Conservation (phyloP, 805 yeast species). For the Hermanozyma aechmeae region DNA sequence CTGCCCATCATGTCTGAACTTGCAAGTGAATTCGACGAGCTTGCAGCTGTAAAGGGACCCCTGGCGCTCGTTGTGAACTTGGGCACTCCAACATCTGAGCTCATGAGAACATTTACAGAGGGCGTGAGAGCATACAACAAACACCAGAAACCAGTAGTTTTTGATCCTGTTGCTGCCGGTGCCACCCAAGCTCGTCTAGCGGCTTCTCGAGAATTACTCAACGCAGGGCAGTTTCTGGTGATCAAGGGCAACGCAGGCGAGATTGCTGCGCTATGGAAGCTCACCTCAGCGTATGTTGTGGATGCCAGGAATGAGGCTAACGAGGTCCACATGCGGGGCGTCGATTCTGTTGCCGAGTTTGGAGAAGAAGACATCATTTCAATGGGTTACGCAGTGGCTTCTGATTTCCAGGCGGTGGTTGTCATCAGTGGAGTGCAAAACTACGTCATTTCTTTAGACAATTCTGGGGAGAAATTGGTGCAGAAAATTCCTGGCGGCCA, state of each 20-base stretch:
- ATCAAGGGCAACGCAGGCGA: slow-evolving; percentile 88
- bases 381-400: slow-evolving; percentile 42
- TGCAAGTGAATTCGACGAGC: slow-evolving; percentile 54
- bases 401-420: slow-evolving; percentile 45
- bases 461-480: slow-evolving; percentile 11
- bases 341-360: slow-evolving; percentile 38
- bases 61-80: slow-evolving; percentile 59
- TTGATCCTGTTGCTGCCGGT: slow-evolving; percentile 93
- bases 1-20: slow-evolving; percentile 87
- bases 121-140: slow-evolving; percentile 56
- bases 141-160: slow-evolving; percentile 52
- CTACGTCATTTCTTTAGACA: slow-evolving; percentile 10
- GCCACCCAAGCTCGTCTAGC: slow-evolving; percentile 55
- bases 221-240: slow-evolving; percentile 50
- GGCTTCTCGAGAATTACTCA: slow-evolving; percentile 40
- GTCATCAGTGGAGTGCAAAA: slow-evolving; percentile 57
- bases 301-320: slow-evolving; percentile 1
- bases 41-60: slow-evolving; percentile 43
- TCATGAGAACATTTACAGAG: slow-evolving; percentile 30
- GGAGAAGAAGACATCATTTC: slow-evolving; percentile 15
- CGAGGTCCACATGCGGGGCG: slow-evolving; percentile 53
- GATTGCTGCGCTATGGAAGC: slow-evolving; percentile 47
- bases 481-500: slow-evolving; percentile 51
- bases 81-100: slow-evolving; percentile 53
- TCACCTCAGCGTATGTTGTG: slow-evolving; percentile 13